A percentile compares a stretch with the other conserved stretches of the same genome.
These are phyloP conservation scores for Parastagonospora avenae DNA, from an alignment of 2,329 filamentous ascomycete genomes.

Conservation along the genomic window DNA sequence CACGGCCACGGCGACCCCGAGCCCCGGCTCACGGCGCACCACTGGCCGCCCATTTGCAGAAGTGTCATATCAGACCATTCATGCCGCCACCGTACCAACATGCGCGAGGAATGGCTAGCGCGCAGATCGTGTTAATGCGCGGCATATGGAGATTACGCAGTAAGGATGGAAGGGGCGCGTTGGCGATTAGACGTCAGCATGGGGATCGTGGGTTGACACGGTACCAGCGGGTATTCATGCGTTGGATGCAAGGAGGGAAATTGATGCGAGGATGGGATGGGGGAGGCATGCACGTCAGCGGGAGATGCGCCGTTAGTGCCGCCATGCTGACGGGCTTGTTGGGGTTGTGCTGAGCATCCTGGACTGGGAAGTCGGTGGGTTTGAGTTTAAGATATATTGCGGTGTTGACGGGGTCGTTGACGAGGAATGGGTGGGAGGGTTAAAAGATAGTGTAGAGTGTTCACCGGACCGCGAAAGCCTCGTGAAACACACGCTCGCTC, in stretches of 20 bases:
- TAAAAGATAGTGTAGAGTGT: no score
- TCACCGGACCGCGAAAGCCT: no score
- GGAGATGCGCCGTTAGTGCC: conserved; percentile 13
- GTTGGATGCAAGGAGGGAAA: conserved; percentile 1
- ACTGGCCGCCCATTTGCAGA: not conserved
- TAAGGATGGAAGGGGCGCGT: not conserved
- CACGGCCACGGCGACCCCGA: not conserved
- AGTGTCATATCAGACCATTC: not conserved
- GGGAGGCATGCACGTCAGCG: not conserved
- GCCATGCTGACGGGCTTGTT: no score
- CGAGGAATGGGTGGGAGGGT: no score
- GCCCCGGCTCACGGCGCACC: not conserved
- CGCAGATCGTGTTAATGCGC: not conserved
- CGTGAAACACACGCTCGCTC: no score
- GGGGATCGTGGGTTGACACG: not conserved
- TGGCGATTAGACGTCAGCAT: not conserved
- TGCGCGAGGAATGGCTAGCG: not conserved
- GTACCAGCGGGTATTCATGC: not conserved
- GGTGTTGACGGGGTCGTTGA: no score
- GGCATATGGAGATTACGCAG: not conserved
- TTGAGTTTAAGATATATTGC: no score
- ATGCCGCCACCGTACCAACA: not conserved
- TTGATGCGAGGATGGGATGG: not conserved
- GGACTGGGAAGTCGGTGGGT: no score
- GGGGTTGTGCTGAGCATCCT: not conserved